Percentiles rank a stretch among this genome's conserved stretches.
These are phyloP conservation scores for Cladosporium sp. DNA, from an alignment of 2,329 filamentous ascomycete genomes.

Conservation along the genomic window DNA sequence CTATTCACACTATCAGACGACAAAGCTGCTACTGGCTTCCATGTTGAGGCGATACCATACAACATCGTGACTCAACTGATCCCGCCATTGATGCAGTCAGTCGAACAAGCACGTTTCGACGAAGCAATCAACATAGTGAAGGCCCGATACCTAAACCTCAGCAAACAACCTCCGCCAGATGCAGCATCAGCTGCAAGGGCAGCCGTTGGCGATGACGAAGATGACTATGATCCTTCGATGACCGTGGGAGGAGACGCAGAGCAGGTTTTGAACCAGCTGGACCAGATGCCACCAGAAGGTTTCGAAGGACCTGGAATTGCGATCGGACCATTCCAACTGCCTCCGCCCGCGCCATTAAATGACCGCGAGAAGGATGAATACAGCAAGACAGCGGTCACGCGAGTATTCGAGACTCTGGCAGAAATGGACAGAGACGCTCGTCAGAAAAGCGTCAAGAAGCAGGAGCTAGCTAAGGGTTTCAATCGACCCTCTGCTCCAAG, in stretches of 20 bases:
- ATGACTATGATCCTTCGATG: slow-evolving; percentile 90
- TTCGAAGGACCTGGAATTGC: slow-evolving; percentile 40
- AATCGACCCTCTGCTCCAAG: slow-evolving; percentile 63
- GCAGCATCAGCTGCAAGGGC: slow-evolving; percentile 29
- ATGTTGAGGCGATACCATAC: slow-evolving; percentile 73
- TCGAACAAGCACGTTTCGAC: slow-evolving; percentile 65
- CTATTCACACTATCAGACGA: slow-evolving; percentile 83
- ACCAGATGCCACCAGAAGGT: slow-evolving; percentile 55
- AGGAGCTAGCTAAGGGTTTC: slow-evolving; percentile 59
- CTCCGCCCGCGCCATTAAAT: slow-evolving; percentile 69
- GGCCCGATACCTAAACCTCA: slow-evolving; percentile 37
- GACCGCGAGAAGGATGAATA: slow-evolving; percentile 68
- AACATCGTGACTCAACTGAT: slow-evolving; percentile 75
- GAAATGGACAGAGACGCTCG: slow-evolving; percentile 63
- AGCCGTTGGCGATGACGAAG: slow-evolving; percentile 60
- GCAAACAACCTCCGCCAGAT: slow-evolving; percentile 26
- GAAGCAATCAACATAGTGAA: slow-evolving; percentile 64
- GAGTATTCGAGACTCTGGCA: slow-evolving; percentile 74
- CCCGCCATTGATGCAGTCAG: slow-evolving; percentile 68
- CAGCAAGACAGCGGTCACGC: slow-evolving; percentile 67
- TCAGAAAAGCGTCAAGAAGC: slow-evolving; percentile 48
- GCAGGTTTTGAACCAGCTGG: slow-evolving; percentile 72
- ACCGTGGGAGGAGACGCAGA: slow-evolving; percentile 71
- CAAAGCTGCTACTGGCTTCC: slow-evolving; percentile 69
- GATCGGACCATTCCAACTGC: slow-evolving; percentile 74